These are phyloP conservation scores for Discostella pseudostelligera DNA, from an alignment of 108 stramenopile genomes.

Conservation along the genomic window DNA sequence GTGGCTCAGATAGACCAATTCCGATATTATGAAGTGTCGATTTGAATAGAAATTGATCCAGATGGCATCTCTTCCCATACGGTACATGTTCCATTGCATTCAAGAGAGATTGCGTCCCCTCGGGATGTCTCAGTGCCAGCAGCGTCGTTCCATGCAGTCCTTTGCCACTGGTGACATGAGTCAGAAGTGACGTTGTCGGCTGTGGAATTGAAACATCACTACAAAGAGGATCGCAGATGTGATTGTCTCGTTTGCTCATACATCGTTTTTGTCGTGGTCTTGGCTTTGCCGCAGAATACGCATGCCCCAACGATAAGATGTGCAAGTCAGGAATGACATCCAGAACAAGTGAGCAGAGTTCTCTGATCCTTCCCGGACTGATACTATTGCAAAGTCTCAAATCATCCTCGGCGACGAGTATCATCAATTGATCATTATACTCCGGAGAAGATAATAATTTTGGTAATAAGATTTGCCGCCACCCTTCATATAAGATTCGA, in stretches of 20 bases:
- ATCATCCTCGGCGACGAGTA: conserved; percentile 37
- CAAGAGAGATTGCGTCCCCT: conserved; percentile 19
- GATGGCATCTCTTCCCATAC: conserved; percentile 31
- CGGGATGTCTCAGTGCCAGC: conserved; percentile 28
- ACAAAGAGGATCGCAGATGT: background rate
- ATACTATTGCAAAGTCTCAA: conserved; percentile 12
- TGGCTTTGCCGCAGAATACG: conserved; percentile 19
- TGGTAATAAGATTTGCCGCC: conserved; percentile 33
- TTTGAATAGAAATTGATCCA: conserved; percentile 44
- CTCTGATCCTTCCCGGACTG: conserved; percentile 16
- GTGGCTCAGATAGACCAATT: conserved; percentile 29
- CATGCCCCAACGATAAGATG: conserved; percentile 36
- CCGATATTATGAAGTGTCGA: conserved; percentile 18
- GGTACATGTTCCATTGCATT: conserved; percentile 18
- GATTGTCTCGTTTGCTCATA: conserved; percentile 3
- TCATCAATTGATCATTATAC: background rate
- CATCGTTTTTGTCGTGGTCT: conserved; percentile 22
- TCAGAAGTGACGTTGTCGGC: conserved; percentile 4
- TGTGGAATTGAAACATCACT: background rate
- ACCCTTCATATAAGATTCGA: conserved; percentile 36
- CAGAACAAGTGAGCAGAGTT: conserved; percentile 18
- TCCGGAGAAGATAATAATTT: background rate
- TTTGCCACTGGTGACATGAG: conserved; percentile 23
- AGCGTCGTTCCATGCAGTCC: conserved; percentile 35
- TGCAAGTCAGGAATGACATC: conserved; percentile 21